Evolutionary conservation across 345 rosid genomes (phyloP).

Genomic region (Litchi chinensis): DNA sequence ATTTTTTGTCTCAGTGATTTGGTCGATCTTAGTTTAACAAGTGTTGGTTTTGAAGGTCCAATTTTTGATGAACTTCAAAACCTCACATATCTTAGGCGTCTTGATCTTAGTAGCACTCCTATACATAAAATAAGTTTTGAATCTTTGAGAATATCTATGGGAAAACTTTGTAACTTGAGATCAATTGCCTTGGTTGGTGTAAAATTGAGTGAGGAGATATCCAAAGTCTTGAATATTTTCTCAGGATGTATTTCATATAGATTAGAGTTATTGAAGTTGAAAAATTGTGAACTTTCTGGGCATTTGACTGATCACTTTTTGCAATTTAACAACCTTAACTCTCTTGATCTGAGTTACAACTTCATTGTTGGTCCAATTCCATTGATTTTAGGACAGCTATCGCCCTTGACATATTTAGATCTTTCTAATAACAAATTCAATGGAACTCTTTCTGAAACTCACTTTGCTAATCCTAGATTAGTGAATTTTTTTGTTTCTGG

Average conservation of each 20-base stretch:
- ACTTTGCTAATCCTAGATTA: conserved; percentile 28
- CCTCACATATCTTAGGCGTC: too few relatives aligned
- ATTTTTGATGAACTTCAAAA: too few relatives aligned
- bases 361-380: neutral
- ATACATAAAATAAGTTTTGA: too few relatives aligned
- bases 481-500: conserved; percentile 14
- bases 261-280: too few relatives aligned
- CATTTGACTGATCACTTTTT: neutral
- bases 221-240: neutral
- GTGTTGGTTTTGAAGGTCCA: too few relatives aligned
- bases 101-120: too few relatives aligned
- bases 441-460: conserved; percentile 13
- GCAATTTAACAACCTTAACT: neutral
- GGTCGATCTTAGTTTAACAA: too few relatives aligned
- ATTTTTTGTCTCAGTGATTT: too few relatives aligned
- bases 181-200: neutral
- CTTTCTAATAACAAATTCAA: neutral
- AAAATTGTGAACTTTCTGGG: too few relatives aligned
- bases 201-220: neutral
- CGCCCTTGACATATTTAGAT: neutral
- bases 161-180: neutral
- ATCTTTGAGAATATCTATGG: neutral
- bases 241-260: neutral
- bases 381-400: neutral
- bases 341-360: neutral